Evolutionary conservation across 345 rosid species (phyloP).

Genomic region (Excoecaria cochinchinensis): DNA sequence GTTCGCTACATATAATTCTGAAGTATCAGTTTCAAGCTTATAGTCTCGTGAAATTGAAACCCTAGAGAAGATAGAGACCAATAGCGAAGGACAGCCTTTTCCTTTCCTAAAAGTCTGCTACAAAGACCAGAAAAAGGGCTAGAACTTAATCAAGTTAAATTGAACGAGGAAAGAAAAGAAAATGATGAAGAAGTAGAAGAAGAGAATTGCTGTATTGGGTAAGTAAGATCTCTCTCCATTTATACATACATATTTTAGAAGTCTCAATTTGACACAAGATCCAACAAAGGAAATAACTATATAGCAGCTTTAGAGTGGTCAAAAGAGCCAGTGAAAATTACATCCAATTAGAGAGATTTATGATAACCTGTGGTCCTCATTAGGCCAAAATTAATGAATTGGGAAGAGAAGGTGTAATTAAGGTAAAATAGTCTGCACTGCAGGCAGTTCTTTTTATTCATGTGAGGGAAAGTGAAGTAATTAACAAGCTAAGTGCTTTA

Average conservation of each 20-base stretch:
- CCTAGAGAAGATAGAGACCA: background rate
- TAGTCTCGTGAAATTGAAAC: slow-evolving; percentile 5
- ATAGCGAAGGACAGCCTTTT: background rate
- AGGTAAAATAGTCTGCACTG: slow-evolving; percentile 2
- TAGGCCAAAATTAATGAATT: background rate
- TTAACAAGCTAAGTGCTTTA: background rate
- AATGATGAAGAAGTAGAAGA: background rate
- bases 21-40: background rate
- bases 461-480: background rate
- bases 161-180: background rate
- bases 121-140: background rate
- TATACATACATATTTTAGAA: slow-evolving; percentile 1
- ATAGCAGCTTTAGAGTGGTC: slow-evolving; percentile 23
- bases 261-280: slow-evolving; percentile 29
- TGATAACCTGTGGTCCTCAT: slow-evolving; percentile 1
- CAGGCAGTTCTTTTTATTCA: background rate
- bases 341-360: slow-evolving; percentile 15
- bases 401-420: background rate
- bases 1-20: background rate
- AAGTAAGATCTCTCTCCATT: too few species aligned
- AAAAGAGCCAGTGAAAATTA: slow-evolving; percentile 23
- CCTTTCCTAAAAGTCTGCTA: background rate
- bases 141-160: background rate
- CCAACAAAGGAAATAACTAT: slow-evolving; percentile 31
- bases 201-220: background rate